phyloP scores from a whole-genome alignment of 331 rosid species.

The Dryas integrifolia region DNA sequence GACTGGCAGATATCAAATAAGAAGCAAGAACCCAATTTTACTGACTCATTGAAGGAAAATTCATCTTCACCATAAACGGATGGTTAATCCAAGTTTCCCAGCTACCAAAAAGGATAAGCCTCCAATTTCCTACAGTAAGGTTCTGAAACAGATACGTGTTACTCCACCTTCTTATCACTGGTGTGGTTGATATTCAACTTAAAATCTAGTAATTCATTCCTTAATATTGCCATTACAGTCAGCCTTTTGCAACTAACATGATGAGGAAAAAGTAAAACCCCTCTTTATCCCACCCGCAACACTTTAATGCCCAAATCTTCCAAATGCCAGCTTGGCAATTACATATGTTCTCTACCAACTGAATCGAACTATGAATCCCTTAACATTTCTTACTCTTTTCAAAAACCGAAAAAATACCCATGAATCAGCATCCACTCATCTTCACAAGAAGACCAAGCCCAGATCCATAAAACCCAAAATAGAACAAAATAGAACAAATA shows the following conservation, averaged over 20 bases:
- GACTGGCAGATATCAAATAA: background rate
- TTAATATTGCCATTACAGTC: slow-evolving; percentile 17
- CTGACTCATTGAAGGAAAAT: background rate
- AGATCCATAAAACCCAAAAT: slow-evolving; percentile 49
- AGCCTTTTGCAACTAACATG: slow-evolving; percentile 20
- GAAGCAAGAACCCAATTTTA: background rate
- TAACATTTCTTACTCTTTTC: slow-evolving; percentile 6
- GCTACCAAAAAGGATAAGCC: background rate
- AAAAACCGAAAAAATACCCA: slow-evolving; percentile 6
- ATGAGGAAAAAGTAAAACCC: slow-evolving; percentile 1
- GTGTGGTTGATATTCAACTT: slow-evolving; percentile 23
- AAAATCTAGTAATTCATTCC: slow-evolving; percentile 20
- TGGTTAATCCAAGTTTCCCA: background rate
- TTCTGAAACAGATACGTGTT: background rate
- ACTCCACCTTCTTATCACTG: background rate
- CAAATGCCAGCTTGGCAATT: slow-evolving; percentile 18
- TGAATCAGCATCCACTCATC: slow-evolving; percentile 28
- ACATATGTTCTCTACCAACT: background rate
- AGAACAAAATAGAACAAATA: background rate
- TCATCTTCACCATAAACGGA: background rate
- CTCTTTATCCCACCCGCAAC: slow-evolving; percentile 10
- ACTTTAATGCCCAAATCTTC: slow-evolving; percentile 26
- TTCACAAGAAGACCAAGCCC: slow-evolving; percentile 25
- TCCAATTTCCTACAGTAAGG: background rate
- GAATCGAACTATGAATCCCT: slow-evolving; percentile 12